Evolutionary conservation across 768 basidiomycete genomes (phyloP).

Genomic region (Boletus coccyginus): DNA sequence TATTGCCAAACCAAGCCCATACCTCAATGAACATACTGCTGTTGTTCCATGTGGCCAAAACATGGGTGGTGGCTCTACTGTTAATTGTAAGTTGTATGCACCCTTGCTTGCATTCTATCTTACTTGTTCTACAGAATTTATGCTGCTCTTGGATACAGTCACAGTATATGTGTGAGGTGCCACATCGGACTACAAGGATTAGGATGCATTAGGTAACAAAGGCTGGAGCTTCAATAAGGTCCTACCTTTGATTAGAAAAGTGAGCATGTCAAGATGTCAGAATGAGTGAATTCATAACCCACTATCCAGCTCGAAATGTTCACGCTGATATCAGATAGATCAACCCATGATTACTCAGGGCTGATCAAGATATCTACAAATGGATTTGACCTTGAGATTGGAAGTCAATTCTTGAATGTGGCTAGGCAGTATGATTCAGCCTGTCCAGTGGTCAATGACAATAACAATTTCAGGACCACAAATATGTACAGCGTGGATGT

Average conservation of each 20-base stretch:
- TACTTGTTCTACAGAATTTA: neutral
- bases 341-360: conserved; percentile 36
- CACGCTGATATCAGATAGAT: conserved; percentile 27
- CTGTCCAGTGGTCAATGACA: conserved; percentile 43
- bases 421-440: conserved; percentile 47
- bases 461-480: conserved; percentile 40
- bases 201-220: no score
- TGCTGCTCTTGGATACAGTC: conserved; percentile 15
- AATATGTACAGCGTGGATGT: conserved; percentile 26
- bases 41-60: conserved; percentile 46
- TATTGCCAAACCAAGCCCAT: conserved; percentile 36
- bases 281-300: no score
- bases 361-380: conserved; percentile 27
- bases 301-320: no score
- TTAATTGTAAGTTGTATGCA: conserved; percentile 47
- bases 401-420: conserved; percentile 45
- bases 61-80: no score
- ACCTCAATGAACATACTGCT: conserved; percentile 42
- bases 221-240: no score
- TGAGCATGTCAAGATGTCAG: no score
- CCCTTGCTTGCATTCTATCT: neutral
- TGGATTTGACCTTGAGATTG: conserved; percentile 9
- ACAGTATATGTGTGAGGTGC: conserved; percentile 56
- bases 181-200: conserved; percentile 64
- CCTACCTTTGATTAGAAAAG: no score